Evolutionary conservation across 345 rosid species (phyloP).

Genomic region (Syzygium oleosum): DNA sequence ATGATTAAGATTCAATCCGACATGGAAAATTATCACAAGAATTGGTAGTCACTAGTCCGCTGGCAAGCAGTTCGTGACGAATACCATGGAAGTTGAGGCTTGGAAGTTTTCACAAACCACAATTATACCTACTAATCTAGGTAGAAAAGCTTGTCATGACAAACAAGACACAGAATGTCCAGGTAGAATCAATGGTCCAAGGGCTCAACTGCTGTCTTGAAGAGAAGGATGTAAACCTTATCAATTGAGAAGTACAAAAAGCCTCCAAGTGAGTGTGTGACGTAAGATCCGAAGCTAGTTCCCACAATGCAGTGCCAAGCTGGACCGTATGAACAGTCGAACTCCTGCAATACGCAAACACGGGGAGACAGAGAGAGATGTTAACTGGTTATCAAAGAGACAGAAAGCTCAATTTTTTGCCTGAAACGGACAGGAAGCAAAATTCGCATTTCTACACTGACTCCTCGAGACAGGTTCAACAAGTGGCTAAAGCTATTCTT

Average conservation of each 20-base stretch:
- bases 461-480: not conserved
- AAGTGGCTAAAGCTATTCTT: not conserved
- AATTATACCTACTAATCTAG: not conserved
- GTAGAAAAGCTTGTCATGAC: not conserved
- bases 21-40: not conserved
- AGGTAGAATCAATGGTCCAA: slow-evolving; percentile 37
- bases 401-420: not conserved
- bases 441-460: not conserved
- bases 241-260: slow-evolving; percentile 89
- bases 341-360: slow-evolving; percentile 49
- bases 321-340: slow-evolving; percentile 78
- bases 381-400: not conserved
- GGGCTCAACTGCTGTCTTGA: slow-evolving; percentile 92
- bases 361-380: not conserved
- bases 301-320: slow-evolving; percentile 99
- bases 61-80: not conserved
- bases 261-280: slow-evolving; percentile 88
- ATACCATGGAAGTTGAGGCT: not conserved
- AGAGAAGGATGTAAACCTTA: slow-evolving; percentile 86
- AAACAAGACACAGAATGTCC: not conserved
- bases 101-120: not conserved
- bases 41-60: not conserved
- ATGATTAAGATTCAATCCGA: not conserved
- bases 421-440: not conserved
- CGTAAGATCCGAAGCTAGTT: slow-evolving; percentile 91